A percentile compares a stretch with the other conserved stretches of the same genome.
phyloP scores from a whole-genome alignment of 345 rosid species.

The Viola odorata region DNA sequence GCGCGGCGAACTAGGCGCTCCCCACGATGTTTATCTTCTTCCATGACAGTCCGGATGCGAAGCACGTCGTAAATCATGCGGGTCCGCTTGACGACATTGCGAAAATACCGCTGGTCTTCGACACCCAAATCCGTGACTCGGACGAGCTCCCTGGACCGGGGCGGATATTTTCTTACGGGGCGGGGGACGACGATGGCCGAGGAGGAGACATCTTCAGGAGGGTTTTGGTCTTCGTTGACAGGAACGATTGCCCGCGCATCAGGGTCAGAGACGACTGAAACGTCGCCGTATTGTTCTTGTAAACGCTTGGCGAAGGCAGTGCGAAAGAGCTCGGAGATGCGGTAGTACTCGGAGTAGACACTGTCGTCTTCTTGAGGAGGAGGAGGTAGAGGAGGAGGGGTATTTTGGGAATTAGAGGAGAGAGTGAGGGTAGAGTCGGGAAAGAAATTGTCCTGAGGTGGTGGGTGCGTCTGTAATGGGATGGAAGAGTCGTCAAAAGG shows the following conservation, averaged over 20 bases:
- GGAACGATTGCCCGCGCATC: conserved; percentile 58
- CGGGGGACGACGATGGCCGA: conserved; percentile 14
- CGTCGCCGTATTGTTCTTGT: conserved; percentile 27
- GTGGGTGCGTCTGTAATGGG: conserved; percentile 7
- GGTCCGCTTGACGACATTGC: conserved; percentile 54
- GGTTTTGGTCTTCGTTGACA: conserved; percentile 14
- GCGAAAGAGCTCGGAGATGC: conserved; percentile 51
- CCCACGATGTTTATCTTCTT: conserved; percentile 34
- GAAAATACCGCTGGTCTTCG: conserved; percentile 50
- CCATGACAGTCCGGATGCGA: conserved; percentile 39
- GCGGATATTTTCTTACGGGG: conserved; percentile 19
- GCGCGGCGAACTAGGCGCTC: conserved; percentile 10
- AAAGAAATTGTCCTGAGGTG: not conserved
- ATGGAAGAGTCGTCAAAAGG: conserved; percentile 32
- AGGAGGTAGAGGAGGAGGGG: conserved; percentile 28
- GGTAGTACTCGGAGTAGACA: conserved; percentile 45
- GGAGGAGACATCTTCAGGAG: not conserved
- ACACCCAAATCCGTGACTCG: conserved; percentile 56
- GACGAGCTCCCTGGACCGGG: conserved; percentile 68
- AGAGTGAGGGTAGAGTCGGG: conserved; percentile 22
- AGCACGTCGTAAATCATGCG: conserved; percentile 62
- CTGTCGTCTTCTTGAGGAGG: conserved; percentile 25
- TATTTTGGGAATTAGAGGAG: conserved; percentile 27
- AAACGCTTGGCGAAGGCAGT: conserved; percentile 48
- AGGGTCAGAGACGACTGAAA: conserved; percentile 30